Percentiles rank a stretch among this genome's conserved stretches.
Conservation (phyloP, 305 asterid species). For the Nicotiana rustica region DNA sequence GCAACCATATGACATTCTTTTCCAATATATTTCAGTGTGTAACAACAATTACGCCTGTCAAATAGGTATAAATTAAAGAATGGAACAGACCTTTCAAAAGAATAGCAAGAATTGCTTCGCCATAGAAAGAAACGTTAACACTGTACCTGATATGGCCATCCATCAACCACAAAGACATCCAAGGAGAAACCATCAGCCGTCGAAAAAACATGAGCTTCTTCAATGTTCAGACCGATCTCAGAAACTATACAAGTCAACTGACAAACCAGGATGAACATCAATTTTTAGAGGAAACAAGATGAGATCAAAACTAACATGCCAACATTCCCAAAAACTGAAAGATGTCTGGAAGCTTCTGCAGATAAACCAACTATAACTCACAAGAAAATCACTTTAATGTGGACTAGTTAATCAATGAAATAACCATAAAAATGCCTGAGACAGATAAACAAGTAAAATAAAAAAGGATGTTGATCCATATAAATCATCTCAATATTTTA, state of each 20-base stretch:
- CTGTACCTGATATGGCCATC: slow-evolving; percentile 58
- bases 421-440: not conserved
- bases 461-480: not conserved
- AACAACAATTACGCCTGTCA: not conserved
- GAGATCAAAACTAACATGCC: not conserved
- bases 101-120: not conserved
- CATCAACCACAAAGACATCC: slow-evolving; percentile 59
- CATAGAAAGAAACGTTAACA: not conserved
- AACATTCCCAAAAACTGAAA: not conserved
- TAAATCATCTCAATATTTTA: slow-evolving; percentile 23
- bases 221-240: slow-evolving; percentile 60
- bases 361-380: not conserved
- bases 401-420: not conserved
- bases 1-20: slow-evolving; percentile 11
- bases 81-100: not conserved
- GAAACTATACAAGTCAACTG: slow-evolving; percentile 57
- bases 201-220: slow-evolving; percentile 62
- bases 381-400: slow-evolving; percentile 3
- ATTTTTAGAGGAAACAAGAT: not conserved
- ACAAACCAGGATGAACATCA: slow-evolving; percentile 17
- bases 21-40: slow-evolving; percentile 2
- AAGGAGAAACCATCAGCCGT: slow-evolving; percentile 62
- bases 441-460: not conserved
- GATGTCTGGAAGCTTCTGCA: not conserved
- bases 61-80: not conserved